Evolutionary conservation across 352 stramenopile species (phyloP).

Genomic region (Pythium sukuiense): DNA sequence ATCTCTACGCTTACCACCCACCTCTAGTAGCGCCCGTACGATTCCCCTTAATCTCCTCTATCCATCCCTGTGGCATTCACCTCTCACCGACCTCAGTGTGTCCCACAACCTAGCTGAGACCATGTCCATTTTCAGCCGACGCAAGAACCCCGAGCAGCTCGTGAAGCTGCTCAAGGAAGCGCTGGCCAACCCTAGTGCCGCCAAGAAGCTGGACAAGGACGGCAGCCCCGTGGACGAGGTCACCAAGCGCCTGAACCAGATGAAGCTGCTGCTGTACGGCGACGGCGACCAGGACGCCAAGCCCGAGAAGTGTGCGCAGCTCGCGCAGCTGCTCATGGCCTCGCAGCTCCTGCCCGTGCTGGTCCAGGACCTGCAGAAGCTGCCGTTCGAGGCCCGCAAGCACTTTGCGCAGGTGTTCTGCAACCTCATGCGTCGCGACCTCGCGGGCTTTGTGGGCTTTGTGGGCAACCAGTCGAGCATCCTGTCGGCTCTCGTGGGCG

Average conservation of each 20-base stretch:
- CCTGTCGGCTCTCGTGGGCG: constrained; percentile 73
- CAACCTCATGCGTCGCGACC: constrained; percentile 88
- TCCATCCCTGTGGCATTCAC: background rate
- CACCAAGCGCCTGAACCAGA: constrained; percentile 84
- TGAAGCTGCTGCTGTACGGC: constrained; percentile 83
- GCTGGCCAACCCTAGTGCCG: constrained; percentile 46
- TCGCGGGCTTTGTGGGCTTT: constrained; percentile 81
- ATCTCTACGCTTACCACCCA: background rate
- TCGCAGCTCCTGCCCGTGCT: constrained; percentile 73
- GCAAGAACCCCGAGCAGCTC: constrained; percentile 81
- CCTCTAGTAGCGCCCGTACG: background rate
- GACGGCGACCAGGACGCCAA: constrained; percentile 79
- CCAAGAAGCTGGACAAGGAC: constrained; percentile 64
- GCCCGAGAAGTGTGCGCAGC: constrained; percentile 75
- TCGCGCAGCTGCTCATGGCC: constrained; percentile 70
- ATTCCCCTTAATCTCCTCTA: background rate
- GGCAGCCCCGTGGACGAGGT: constrained; percentile 59
- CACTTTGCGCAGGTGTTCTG: constrained; percentile 88
- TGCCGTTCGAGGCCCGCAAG: constrained; percentile 88
- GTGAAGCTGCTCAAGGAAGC: constrained; percentile 81
- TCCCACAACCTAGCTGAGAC: no score
- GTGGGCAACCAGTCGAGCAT: constrained; percentile 69
- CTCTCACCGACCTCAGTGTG: background rate
- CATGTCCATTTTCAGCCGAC: constrained; percentile 75
- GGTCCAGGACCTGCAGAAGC: constrained; percentile 56